Percentiles rank a stretch among this genome's conserved stretches.
Evolutionary conservation across 306 rosid species (phyloP).

Genomic region (Benincasa hispida): DNA sequence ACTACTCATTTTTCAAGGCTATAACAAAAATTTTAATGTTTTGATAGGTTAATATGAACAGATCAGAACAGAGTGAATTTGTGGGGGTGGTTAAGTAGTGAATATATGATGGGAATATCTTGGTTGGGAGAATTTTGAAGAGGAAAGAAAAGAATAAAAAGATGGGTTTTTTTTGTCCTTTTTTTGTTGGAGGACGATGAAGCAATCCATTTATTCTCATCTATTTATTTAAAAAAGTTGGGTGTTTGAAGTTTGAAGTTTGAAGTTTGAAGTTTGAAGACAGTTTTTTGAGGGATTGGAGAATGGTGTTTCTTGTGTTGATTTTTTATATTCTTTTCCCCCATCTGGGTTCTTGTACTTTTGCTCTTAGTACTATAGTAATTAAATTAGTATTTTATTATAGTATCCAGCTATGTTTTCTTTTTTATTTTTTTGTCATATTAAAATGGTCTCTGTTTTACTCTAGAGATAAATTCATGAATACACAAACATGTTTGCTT

Average conservation of each 20-base stretch:
- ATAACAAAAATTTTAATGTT: neutral
- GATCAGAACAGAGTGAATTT: neutral
- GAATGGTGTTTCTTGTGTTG: neutral
- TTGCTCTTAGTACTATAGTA: neutral
- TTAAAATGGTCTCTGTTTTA: neutral
- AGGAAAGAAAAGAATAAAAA: constrained; percentile 47
- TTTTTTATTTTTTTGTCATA: neutral
- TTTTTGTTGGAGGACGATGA: neutral
- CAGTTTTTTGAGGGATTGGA: neutral
- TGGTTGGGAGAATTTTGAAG: constrained; percentile 30
- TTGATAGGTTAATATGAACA: neutral
- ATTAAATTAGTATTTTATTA: too few species aligned
- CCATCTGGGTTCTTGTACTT: neutral
- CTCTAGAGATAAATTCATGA: neutral
- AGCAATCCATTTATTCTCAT: neutral
- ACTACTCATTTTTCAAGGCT: constrained; percentile 21
- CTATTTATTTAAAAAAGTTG: neutral
- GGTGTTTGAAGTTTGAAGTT: neutral
- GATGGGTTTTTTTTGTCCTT: neutral
- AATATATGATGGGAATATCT: constrained; percentile 19
- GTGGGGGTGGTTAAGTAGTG: neutral
- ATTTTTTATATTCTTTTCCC: neutral
- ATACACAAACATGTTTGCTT: neutral
- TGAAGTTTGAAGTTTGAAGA: neutral
- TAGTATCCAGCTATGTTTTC: too few species aligned